A percentile compares a stretch with the other conserved stretches of the same genome.
Evolutionary conservation across 768 basidiomycete genomes (phyloP).

Genomic region (Suillus sp.): DNA sequence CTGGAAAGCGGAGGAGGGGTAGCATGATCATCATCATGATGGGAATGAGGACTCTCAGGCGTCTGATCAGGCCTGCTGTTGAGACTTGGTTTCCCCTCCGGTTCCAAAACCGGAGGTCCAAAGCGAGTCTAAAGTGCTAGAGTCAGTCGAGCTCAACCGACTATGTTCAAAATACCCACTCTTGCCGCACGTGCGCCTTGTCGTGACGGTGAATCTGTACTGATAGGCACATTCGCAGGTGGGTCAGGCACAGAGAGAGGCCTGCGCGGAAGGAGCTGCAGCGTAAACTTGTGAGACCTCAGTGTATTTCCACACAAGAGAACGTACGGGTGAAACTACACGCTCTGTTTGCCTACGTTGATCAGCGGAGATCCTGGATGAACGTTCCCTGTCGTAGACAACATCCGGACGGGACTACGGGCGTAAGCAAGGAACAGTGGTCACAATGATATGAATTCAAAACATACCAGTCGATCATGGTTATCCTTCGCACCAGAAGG

Average conservation of each 20-base stretch:
- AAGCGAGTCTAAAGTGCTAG: slow-evolving; percentile 31
- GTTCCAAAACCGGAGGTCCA: slow-evolving; percentile 27
- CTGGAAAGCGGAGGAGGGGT: slow-evolving; percentile 33
- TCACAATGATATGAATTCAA: not conserved
- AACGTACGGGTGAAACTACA: slow-evolving; percentile 25
- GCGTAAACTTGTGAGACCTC: too few relatives aligned
- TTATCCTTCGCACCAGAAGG: slow-evolving; percentile 16
- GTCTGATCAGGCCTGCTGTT: slow-evolving; percentile 9
- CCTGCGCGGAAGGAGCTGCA: slow-evolving; percentile 2
- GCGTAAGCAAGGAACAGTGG: slow-evolving; percentile 13
- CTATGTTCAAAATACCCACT: not conserved
- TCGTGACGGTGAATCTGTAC: not conserved
- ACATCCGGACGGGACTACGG: slow-evolving; percentile 22
- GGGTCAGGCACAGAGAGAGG: not conserved
- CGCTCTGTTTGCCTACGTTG: slow-evolving; percentile 18
- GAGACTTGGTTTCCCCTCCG: not conserved
- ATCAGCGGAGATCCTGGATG: slow-evolving; percentile 14
- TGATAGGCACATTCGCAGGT: not conserved
- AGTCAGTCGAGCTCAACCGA: not conserved
- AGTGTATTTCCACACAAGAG: not conserved
- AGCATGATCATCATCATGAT: slow-evolving; percentile 23
- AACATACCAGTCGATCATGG: slow-evolving; percentile 27
- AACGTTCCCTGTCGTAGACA: not conserved
- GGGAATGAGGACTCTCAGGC: slow-evolving; percentile 19
- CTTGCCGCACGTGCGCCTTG: not conserved